Evolutionary conservation across 1,284 basidiomycete species (phyloP), one percentile per base, ranked within the genome.

Genomic region (Phaffia rhodozyma): DNA sequence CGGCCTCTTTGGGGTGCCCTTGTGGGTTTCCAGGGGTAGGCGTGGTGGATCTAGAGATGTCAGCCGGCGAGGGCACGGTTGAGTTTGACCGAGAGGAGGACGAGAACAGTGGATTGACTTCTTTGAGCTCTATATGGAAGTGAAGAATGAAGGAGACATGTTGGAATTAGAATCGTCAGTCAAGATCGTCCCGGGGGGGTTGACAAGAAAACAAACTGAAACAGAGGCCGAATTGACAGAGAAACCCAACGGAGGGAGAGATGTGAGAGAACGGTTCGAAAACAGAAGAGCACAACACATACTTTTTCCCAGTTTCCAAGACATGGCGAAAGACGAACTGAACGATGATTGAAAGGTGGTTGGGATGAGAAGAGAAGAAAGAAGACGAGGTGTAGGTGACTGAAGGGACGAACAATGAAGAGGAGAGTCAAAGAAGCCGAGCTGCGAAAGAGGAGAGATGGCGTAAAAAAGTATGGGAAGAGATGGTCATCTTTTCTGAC

Each of bases 221-320:
- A 18, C 29, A 29, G 20, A 11, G 27, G 2, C 43, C 59, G 23
- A 43, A 43, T 47, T 49, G 43, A 54, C 51, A 29, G 50, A 2
- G 55, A 34, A 25, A 23, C n/a, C 21, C 38, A 13, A 27, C 34
- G 25, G 52, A 20, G n/a, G n/a, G 27, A 21, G 38, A 25, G 60
- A 55, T 3, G 18, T 25, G 23, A 43, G 13, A 16, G 32, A 20
- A 29, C 27, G 11, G 9, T 5, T 16, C 25, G 13, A 32, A 20
- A 43, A 27, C 5, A 27, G 27, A 20, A 32, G 29, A 18, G 51
- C 23, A 9, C 16, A 32, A 34, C 1, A 72, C 77, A 69, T 67
- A 77, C 78, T 79, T 71, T 79, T 79, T 51, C 77, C 77, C 21
- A 79, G 68, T 68, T 78, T 77, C 78, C 78, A 78, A 52, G 76